phyloP scores from a whole-genome alignment of 2,329 filamentous ascomycete species.

The Penicillium concentricum region DNA sequence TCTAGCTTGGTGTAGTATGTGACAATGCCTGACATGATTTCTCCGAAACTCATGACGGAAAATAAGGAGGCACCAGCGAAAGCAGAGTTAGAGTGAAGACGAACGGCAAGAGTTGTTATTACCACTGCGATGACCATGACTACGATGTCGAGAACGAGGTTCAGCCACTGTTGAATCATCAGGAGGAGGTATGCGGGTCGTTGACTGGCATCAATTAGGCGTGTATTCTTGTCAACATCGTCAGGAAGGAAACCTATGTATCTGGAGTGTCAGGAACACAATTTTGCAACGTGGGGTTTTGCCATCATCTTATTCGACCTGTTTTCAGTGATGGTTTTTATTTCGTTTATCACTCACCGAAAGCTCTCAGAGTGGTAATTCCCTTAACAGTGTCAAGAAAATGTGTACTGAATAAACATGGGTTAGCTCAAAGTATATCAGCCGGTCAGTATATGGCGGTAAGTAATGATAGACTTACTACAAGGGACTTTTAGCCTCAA shows the following conservation, averaged over 20 bases:
- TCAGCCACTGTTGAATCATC: neutral
- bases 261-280: neutral
- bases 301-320: neutral
- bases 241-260: neutral
- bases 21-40: neutral
- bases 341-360: neutral
- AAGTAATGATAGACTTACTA: neutral
- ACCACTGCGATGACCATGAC: neutral
- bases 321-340: neutral
- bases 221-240: neutral
- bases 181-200: neutral
- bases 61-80: neutral
- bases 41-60: neutral
- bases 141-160: neutral
- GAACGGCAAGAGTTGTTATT: neutral
- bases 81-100: neutral
- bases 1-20: neutral
- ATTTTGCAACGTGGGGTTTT: too few species aligned
- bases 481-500: neutral
- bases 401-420: neutral
- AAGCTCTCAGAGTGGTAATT: neutral
- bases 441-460: too few species aligned
- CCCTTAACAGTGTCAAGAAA: neutral
- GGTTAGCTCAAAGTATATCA: neutral
- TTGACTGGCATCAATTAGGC: neutral